Percentiles rank a stretch among this genome's conserved stretches.
Evolutionary conservation across 768 basidiomycete species (phyloP).

Genomic region (Leccinum subgranulosum): DNA sequence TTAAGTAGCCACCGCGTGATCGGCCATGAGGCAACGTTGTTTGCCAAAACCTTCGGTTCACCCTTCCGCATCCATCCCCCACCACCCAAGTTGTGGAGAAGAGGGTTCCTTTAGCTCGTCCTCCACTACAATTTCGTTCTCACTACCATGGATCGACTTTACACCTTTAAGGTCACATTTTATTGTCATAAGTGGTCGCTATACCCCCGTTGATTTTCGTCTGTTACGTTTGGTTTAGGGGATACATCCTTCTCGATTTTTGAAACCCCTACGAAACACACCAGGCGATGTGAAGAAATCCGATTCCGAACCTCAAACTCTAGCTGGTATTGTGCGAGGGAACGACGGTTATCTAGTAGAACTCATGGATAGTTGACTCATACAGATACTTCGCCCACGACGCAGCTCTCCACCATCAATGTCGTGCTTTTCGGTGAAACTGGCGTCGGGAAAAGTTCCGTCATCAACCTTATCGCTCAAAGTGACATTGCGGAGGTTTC

Average conservation of each 20-base stretch:
- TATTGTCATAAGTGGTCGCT: neutral
- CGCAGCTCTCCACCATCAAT: constrained; percentile 22
- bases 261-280: neutral
- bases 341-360: neutral
- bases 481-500: constrained; percentile 23
- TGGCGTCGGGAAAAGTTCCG: constrained; percentile 33
- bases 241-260: neutral
- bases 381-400: neutral
- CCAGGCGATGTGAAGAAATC: neutral
- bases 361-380: constrained; percentile 9
- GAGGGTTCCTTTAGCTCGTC: neutral
- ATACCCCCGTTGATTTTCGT: neutral
- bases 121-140: constrained; percentile 9
- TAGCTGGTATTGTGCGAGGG: constrained; percentile 7
- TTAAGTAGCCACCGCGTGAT: constrained; percentile 14
- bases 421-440: constrained; percentile 42
- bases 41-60: constrained; percentile 1
- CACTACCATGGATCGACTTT: neutral
- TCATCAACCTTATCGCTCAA: constrained; percentile 31
- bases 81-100: constrained; percentile 6
- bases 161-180: constrained; percentile 6
- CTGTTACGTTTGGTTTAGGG: constrained; percentile 4
- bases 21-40: constrained; percentile 21
- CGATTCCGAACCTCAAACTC: neutral
- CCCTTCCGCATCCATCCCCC: constrained; percentile 2